Evolutionary conservation across 106 monocot species (phyloP).

Genomic region (Ottelia alismoides): DNA sequence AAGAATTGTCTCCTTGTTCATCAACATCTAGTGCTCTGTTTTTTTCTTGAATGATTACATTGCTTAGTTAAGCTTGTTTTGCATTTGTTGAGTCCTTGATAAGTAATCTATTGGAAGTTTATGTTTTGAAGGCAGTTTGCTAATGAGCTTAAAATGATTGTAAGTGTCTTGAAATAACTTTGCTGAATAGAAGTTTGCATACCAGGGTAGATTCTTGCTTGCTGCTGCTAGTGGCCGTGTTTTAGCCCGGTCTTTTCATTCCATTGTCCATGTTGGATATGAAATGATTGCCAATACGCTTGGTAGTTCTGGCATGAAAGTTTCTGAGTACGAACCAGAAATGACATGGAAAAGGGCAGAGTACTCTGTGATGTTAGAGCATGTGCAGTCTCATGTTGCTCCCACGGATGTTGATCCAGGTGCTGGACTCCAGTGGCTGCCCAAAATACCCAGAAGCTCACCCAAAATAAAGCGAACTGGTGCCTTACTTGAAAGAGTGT

Average conservation of each 20-base stretch:
- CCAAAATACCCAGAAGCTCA: conserved; percentile 76
- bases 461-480: conserved; percentile 92
- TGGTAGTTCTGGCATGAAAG: conserved; percentile 19
- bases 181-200: too few species aligned
- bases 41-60: too few species aligned
- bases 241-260: conserved; percentile 84
- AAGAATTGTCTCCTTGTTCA: too few species aligned
- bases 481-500: conserved; percentile 95
- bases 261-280: conserved; percentile 86
- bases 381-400: conserved; percentile 98
- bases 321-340: conserved; percentile 51
- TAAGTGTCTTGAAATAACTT: too few species aligned
- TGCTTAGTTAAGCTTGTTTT: too few species aligned
- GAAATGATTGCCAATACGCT: conserved; percentile 85
- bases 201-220: conserved; percentile 99
- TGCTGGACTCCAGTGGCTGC: conserved; percentile 97
- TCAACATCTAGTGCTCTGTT: too few species aligned
- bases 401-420: conserved; percentile 99
- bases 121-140: too few species aligned
- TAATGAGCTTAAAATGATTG: too few species aligned
- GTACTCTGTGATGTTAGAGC: conserved; percentile 84
- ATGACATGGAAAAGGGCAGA: conserved; percentile 83
- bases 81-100: too few species aligned
- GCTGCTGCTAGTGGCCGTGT: conserved; percentile 95
- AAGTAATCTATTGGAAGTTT: too few species aligned